Evolutionary conservation across 345 rosid species (phyloP).

Genomic region (Aquilaria yunnanensis): DNA sequence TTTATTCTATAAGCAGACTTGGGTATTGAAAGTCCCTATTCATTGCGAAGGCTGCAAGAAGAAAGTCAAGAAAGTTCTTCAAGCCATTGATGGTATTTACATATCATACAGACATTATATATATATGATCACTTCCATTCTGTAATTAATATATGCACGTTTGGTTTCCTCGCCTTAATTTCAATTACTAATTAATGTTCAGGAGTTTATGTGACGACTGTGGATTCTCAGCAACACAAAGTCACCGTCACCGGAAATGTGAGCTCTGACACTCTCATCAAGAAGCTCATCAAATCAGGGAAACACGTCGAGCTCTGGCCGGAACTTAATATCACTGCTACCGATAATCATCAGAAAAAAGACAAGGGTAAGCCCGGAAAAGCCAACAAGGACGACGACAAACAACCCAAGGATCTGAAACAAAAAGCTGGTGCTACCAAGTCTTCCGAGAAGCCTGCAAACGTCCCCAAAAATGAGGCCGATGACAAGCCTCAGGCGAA

Average conservation of each 20-base stretch:
- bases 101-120: background rate
- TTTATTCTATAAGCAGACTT: conserved; percentile 33
- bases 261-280: conserved; percentile 40
- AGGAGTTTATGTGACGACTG: conserved; percentile 49
- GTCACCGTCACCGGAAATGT: conserved; percentile 61
- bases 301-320: conserved; percentile 69
- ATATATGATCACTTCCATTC: background rate
- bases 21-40: conserved; percentile 56
- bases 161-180: background rate
- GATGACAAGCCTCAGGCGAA: conserved; percentile 16
- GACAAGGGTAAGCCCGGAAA: conserved; percentile 25
- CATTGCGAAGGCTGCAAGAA: conserved; percentile 79
- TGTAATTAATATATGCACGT: background rate
- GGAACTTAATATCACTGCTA: conserved; percentile 1
- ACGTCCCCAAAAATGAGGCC: conserved; percentile 6
- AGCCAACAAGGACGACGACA: conserved; percentile 25
- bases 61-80: conserved; percentile 65
- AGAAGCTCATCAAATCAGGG: conserved; percentile 48
- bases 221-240: conserved; percentile 58
- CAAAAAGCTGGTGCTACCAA: conserved; percentile 8
- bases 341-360: conserved; percentile 12
- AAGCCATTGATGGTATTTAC: conserved; percentile 48
- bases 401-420: conserved; percentile 9
- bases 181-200: background rate
- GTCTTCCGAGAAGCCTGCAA: conserved; percentile 12